Conservation (phyloP, 495 filamentous ascomycete species). For the Cercophora samala region DNA sequence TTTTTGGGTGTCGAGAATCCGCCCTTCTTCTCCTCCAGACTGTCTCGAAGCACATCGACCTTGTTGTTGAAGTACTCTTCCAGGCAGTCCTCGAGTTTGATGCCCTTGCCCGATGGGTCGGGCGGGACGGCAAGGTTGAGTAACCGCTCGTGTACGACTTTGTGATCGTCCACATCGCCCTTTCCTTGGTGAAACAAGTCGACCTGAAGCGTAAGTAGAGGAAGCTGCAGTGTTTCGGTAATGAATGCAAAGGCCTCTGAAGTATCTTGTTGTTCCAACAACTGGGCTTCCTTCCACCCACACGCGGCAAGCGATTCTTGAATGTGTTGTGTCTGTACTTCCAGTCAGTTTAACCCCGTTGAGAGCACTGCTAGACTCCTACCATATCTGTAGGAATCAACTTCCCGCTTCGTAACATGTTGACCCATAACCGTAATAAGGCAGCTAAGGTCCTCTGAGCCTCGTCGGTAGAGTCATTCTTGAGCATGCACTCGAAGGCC, state of each 20-base stretch:
- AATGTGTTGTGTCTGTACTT: conserved; percentile 59
- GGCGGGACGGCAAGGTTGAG: conserved; percentile 85
- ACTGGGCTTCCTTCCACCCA: conserved; percentile 82
- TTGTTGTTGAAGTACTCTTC: conserved; percentile 93
- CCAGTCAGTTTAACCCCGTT: neutral
- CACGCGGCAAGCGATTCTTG: conserved; percentile 81
- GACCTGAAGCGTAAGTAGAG: conserved; percentile 87
- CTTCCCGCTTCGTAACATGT: conserved; percentile 78
- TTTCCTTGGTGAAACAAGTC: conserved; percentile 92
- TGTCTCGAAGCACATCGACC: conserved; percentile 82
- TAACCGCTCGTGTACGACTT: conserved; percentile 84
- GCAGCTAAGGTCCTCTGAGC: conserved; percentile 67
- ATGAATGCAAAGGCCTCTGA: conserved; percentile 96
- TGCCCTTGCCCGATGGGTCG: conserved; percentile 55
- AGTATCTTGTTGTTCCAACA: conserved; percentile 79
- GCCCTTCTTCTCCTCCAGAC: conserved; percentile 53
- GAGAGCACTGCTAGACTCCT: neutral
- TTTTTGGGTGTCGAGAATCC: conserved; percentile 23
- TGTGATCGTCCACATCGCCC: conserved; percentile 81
- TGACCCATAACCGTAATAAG: conserved; percentile 85
- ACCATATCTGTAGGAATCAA: conserved; percentile 77
- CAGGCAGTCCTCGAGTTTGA: conserved; percentile 84
- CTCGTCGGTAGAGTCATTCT: conserved; percentile 58
- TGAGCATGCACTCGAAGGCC: conserved; percentile 86
- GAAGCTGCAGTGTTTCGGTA: conserved; percentile 80